A percentile compares a stretch with the other conserved stretches of the same genome.
Conservation (phyloP, 139 green algal genomes). For the Mesotaenium endlicherianum region DNA sequence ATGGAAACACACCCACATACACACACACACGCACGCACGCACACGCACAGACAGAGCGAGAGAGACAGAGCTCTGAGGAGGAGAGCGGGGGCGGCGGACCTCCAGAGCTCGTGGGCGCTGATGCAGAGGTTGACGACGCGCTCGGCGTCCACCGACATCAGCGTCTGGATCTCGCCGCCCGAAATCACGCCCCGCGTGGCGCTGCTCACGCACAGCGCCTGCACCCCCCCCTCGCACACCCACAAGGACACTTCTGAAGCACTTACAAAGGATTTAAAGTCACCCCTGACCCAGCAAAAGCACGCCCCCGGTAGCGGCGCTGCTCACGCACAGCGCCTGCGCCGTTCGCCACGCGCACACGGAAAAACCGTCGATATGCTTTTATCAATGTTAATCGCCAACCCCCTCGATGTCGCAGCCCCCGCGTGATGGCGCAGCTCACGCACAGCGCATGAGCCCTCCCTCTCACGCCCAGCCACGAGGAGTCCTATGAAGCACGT, state of each 20-base stretch:
- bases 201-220: constrained; percentile 57
- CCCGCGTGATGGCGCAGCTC: too few relatives aligned
- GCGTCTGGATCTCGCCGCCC: constrained; percentile 55
- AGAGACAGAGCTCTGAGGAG: too few relatives aligned
- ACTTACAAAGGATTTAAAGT: background rate
- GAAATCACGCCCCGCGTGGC: constrained; percentile 21
- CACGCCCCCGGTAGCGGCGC: too few relatives aligned
- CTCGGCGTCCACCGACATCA: constrained; percentile 76
- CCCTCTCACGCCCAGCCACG: too few relatives aligned
- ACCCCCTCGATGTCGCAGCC: background rate
- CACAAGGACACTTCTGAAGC: background rate
- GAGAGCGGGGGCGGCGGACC: too few relatives aligned
- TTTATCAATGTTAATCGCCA: background rate
- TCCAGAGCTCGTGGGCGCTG: constrained; percentile 81
- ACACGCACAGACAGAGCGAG: too few relatives aligned
- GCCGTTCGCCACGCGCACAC: background rate
- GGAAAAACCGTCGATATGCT: background rate
- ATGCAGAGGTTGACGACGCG: constrained; percentile 68
- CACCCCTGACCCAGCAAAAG: background rate
- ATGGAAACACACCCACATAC: too few relatives aligned
- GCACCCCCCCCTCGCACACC: background rate
- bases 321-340: constrained; percentile 59
- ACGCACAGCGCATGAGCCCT: too few relatives aligned
- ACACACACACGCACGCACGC: background rate
- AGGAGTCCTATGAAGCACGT: too few relatives aligned